Evolutionary conservation across 2,329 filamentous ascomycete genomes (phyloP), one percentile per base, ranked within the genome.

Genomic region (Niveomyces coronatus): DNA sequence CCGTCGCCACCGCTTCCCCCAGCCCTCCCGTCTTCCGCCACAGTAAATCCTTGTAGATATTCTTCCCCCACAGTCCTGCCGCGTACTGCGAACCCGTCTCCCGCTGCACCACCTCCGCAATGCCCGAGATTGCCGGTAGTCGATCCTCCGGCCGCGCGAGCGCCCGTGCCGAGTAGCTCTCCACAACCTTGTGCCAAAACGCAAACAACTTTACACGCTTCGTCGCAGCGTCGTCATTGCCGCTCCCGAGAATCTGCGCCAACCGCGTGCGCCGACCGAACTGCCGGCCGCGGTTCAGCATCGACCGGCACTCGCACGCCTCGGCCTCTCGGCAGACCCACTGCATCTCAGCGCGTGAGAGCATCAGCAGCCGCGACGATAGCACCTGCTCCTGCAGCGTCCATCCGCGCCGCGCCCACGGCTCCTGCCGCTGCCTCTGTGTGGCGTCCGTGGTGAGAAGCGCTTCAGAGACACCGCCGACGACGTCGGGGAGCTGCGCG

Each of bases 41-140:
- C 9, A 49, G 33, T 4, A 53, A 39, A 19, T 51, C 50, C 15
- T 44, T 23, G n/a, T 46, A 31, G 10, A 53, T 46, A 14, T 49
- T 51, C n/a, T 47, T 35, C 2, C 24, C 23, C 55, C 55, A 58
- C 15, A 58, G 27, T 1, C 55, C 53, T 1, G 55, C 55, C 1
- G 47, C 39, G 33, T 57, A 58, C 8, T 48, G 34, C 11, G 49
- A 49, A 0, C 38, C 37, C 5, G 45, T 47, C 3, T 39, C 45
- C 23, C 44, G 40, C 20, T 47, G 47, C 23, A 56, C 31, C 4
- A 44, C 39, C 4, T 42, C 45, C 0, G 54, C 56, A 16, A 56
- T 41, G 1, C 52, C 54, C 3, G 53, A 54, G 26, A 58, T 49
- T 2, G 52, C 55, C 0, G 53, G 51, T 4, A 58, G 45, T 15